Base-by-base conservation (phyloP, 2,329 filamentous ascomycete species). In the Cladosporium cucumerinum region DNA sequence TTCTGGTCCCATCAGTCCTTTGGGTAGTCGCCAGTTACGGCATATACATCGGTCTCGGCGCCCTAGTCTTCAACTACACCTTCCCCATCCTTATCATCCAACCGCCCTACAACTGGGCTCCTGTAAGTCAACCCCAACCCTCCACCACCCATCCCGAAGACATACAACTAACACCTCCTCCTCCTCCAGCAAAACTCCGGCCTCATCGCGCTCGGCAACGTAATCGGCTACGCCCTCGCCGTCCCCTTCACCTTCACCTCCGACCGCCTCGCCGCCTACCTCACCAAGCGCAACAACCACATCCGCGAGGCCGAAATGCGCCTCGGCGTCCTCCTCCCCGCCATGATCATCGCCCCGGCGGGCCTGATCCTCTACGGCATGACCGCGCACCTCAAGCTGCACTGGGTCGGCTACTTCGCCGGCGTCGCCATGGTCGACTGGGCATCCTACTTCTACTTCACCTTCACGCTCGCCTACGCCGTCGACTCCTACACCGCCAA, bases 401-500 rank as follows among this genome's bases (percentile, higher is more conserved):
- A 76, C 66, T 77, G 74, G 75, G 68, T 76, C n/a, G 74, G 74
- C 5, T 78, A 77, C 66, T 78, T 78, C 65, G 72, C 73, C 23
- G 76, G 75, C 58, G 74, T 77, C 0, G 74, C 71, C 1, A 74
- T 78, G 74, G 69, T 69, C 30, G 73, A 77, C 59, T 78, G 74
- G 72, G 73, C 71, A 5, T 65, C 67, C 12, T 69, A 74, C 54
- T 76, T 77, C 65, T 76, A 72, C 71, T 77, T 77, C 66, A 72
- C 71, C 16, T 85, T 87, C 69, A 84, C 84, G 12, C 78, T 88
- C 10, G 85, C 85, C 2, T 87, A 88, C 69, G 85, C 85, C 1
- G 82, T 87, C 43, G 85, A 87, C 71, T 83, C 80, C 61, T 86
- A 87, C 73, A 82, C 82, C 23, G 78, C 81, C 36, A 85, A 87